A percentile compares a stretch with the other conserved stretches of the same genome.
Evolutionary conservation across 192 early-diverging fungal genomes (phyloP).

Genomic region (Fimicolochytrium jonesii): DNA sequence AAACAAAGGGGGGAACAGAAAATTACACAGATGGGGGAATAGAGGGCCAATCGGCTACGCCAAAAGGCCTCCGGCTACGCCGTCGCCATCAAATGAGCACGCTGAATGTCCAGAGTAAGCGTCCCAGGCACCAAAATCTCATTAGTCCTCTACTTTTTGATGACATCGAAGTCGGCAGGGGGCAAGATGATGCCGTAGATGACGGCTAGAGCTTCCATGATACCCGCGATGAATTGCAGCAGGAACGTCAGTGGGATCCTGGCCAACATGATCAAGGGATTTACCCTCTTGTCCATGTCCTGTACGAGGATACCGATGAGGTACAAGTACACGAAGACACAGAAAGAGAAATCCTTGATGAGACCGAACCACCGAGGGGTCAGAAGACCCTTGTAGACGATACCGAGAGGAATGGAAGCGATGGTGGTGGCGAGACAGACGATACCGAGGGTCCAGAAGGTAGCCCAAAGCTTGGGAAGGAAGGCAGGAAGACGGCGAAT

Average conservation of each 20-base stretch:
- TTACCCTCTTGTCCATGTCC: conserved; percentile 46
- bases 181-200: conserved; percentile 50
- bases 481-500: conserved; percentile 48
- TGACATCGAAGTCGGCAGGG: conserved; percentile 50
- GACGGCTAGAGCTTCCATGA: conserved; percentile 46
- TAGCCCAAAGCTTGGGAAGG: conserved; percentile 50
- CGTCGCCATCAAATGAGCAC: no score
- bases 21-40: no score
- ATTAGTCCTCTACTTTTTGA: conserved; percentile 51
- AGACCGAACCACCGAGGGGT: conserved; percentile 57
- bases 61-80: no score
- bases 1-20: no score
- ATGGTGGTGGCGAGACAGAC: conserved; percentile 42
- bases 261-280: conserved; percentile 38
- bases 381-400: conserved; percentile 19
- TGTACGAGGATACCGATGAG: conserved; percentile 49
- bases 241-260: conserved; percentile 42
- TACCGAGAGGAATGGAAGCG: conserved; percentile 43
- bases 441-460: conserved; percentile 54
- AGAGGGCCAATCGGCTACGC: no score
- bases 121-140: no score
- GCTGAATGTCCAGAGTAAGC: no score
- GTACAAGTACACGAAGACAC: conserved; percentile 52
- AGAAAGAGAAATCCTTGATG: conserved; percentile 50
- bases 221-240: conserved; percentile 42